phyloP scores from a whole-genome alignment of 768 basidiomycete species.

The Kwoniella sp. region DNA sequence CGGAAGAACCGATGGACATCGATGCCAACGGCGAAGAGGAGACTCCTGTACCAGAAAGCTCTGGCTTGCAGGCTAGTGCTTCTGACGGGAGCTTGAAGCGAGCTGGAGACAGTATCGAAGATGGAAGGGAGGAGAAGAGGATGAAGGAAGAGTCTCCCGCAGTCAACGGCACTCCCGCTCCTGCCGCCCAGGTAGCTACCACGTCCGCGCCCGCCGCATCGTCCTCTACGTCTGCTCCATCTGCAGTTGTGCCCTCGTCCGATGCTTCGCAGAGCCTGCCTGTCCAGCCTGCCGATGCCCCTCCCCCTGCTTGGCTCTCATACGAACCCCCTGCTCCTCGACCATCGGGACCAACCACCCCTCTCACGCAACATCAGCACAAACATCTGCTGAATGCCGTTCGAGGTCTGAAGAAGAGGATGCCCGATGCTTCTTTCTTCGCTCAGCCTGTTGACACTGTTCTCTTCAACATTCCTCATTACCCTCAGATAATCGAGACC shows the following conservation, averaged over 20 bases:
- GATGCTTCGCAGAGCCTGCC: slow-evolving; percentile 14
- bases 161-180: background rate
- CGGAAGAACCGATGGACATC: slow-evolving; percentile 36
- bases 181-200: slow-evolving; percentile 45
- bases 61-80: slow-evolving; percentile 16
- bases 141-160: slow-evolving; percentile 33
- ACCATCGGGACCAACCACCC: slow-evolving; percentile 49
- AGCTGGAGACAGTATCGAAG: slow-evolving; percentile 39
- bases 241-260: slow-evolving; percentile 10
- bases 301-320: slow-evolving; percentile 32
- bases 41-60: background rate
- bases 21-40: slow-evolving; percentile 27
- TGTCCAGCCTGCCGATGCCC: slow-evolving; percentile 23
- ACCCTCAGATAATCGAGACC: slow-evolving; percentile 77
- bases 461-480: slow-evolving; percentile 72
- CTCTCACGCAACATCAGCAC: slow-evolving; percentile 69
- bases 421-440: slow-evolving; percentile 75
- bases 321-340: slow-evolving; percentile 47
- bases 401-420: slow-evolving; percentile 79
- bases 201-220: slow-evolving; percentile 49
- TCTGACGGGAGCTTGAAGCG: slow-evolving; percentile 41
- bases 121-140: slow-evolving; percentile 44
- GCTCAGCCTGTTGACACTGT: slow-evolving; percentile 84
- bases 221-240: slow-evolving; percentile 38
- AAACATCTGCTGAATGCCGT: slow-evolving; percentile 77